Evolutionary conservation across 2,329 filamentous ascomycete genomes (phyloP), one percentile per base, ranked within the genome.

Genomic region (Ophiostoma ips): DNA sequence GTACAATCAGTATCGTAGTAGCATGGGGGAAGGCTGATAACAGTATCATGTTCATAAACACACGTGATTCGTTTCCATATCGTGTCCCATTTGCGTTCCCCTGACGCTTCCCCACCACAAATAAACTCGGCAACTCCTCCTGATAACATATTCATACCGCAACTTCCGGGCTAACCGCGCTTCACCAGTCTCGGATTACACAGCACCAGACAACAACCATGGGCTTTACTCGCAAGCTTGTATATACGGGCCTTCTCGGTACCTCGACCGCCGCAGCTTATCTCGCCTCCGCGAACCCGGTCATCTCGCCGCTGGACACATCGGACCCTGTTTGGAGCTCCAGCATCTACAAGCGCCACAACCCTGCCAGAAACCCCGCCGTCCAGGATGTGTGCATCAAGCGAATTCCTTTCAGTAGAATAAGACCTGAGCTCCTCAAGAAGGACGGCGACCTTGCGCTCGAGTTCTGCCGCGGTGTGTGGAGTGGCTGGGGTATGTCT

Each of bases 381-480:
- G 75, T 75, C 1, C 73, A 83, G 51, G 83, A 87, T 60, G 64
- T 83, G 11, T 81, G 76, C 57, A 67, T 84, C 56, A 76, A 77
- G 56, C 71, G 70, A 34, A 71, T 87, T 0, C 77, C 81, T 0
- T 60, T 87, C 46, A 67, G 66, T 44, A 76, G 79, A 59, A 77
- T 87, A 53, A 73, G 76, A 30, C 80, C 82, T 0, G 75, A 81
- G 55, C 66, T 87, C 49, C 65, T 85, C 13, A 69, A 82, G 59
- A 72, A 76, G 55, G 77, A 77, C 55, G 65, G 67, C 28, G 70
- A 69, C 2, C 67, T 85, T 46, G 73, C 75, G 1, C 70, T 83
- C 6, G 77, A 76, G 55, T 84, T 84, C 60, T 83, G 79, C 60
- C 76, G 77, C 12, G 80, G 80, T 41, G 66, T 84, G 46, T 87